Evolutionary conservation across 345 rosid genomes (phyloP).

Genomic region (Turritis glabra): DNA sequence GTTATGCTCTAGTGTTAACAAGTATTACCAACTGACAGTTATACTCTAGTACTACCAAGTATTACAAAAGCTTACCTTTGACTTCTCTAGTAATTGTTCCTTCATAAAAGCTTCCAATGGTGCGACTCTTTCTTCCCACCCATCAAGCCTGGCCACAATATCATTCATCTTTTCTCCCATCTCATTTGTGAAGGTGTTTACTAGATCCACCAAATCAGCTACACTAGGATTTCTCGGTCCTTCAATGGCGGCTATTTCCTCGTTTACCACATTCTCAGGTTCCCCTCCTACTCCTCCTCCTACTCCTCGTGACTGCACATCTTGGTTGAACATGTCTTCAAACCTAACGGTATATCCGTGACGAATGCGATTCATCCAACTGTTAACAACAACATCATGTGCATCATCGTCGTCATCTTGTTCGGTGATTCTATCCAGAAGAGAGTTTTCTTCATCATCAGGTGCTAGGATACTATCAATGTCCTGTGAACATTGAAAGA

Average conservation of each 20-base stretch:
- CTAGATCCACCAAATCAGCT: background rate
- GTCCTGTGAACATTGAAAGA: background rate
- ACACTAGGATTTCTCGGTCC: rapidly evolving
- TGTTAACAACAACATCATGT: background rate
- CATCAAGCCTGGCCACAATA: background rate
- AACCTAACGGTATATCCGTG: background rate
- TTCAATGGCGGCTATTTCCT: no score
- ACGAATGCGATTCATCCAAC: background rate
- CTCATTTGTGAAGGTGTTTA: background rate
- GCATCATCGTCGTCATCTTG: background rate
- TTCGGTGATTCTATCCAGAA: background rate
- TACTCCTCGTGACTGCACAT: background rate
- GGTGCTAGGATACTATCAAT: background rate
- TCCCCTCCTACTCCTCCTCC: no score
- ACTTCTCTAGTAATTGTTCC: background rate
- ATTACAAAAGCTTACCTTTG: background rate
- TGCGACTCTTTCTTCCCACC: background rate
- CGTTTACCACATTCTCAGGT: no score
- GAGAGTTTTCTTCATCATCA: background rate
- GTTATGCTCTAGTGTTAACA: no score
- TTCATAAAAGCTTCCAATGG: background rate
- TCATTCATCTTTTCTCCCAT: background rate
- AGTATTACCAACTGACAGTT: background rate
- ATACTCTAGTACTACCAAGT: background rate
- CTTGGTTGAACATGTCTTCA: background rate